A percentile compares a stretch with the other conserved stretches of the same genome.
Conservation (phyloP, 23 red algal species). For the Gracilaria domingensis region DNA sequence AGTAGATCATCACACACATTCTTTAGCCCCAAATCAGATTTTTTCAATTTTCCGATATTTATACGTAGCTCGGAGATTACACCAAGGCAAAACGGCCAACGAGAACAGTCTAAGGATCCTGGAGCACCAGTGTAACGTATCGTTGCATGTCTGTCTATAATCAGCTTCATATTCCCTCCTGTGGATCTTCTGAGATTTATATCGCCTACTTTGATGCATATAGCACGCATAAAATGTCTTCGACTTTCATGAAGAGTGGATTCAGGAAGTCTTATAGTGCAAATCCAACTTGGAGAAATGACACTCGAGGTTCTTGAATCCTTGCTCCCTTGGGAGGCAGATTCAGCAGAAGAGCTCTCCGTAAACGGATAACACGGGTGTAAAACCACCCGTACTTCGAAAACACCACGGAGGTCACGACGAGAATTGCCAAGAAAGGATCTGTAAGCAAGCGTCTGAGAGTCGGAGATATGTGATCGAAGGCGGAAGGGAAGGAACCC, state of each 20-base stretch:
- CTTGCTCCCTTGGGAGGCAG: no score
- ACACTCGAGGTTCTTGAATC: no score
- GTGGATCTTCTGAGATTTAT: constrained; percentile 43
- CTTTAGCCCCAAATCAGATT: constrained; percentile 1
- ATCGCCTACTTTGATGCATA: background rate
- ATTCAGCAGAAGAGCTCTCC: no score
- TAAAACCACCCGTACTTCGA: no score
- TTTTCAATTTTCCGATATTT: constrained; percentile 5
- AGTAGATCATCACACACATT: constrained; percentile 33
- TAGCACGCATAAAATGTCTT: constrained; percentile 1
- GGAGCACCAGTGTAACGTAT: constrained; percentile 34
- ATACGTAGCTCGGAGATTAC: constrained; percentile 13
- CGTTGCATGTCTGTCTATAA: background rate
- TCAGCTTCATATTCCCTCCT: constrained; percentile 1
- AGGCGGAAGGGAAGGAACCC: no score
- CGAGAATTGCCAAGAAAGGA: no score
- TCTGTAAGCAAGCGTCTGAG: no score
- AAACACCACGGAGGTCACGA: no score
- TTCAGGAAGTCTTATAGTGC: no score
- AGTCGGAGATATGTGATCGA: no score
- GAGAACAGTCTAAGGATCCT: constrained; percentile 46
- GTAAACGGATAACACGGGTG: no score
- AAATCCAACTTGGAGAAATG: no score
- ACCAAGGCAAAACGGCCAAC: constrained; percentile 20
- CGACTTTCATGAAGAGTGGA: background rate